Evolutionary conservation across 225 moss, liverwort and hornwort species (phyloP).

Genomic region (Pleurozium schreberi): DNA sequence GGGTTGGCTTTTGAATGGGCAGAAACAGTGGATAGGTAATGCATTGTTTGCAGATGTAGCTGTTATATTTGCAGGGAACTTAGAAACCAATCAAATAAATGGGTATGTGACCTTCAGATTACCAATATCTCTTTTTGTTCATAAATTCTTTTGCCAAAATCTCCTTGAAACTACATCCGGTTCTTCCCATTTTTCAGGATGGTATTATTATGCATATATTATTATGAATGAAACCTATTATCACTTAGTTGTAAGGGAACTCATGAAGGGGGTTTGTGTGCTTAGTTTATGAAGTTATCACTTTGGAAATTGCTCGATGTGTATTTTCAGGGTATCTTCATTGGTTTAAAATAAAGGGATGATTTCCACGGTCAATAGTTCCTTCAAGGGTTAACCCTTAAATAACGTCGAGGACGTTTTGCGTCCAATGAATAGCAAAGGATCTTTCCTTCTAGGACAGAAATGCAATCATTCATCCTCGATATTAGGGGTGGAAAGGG

Average conservation of each 20-base stretch:
- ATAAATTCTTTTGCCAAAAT: neutral
- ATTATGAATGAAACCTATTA: neutral
- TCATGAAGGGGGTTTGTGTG: neutral
- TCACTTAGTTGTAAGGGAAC: neutral
- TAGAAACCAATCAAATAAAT: slow-evolving; percentile 77
- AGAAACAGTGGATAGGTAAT: slow-evolving; percentile 96
- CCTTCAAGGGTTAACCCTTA: too few species aligned
- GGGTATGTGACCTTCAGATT: slow-evolving; percentile 34
- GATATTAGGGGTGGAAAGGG: too few species aligned
- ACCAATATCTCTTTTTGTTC: neutral
- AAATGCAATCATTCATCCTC: too few species aligned
- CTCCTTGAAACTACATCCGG: neutral
- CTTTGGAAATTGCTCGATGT: neutral
- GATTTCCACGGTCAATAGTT: too few species aligned
- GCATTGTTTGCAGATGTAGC: slow-evolving; percentile 86
- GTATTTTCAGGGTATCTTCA: neutral
- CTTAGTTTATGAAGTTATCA: neutral
- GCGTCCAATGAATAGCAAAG: too few species aligned
- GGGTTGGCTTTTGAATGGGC: slow-evolving; percentile 85
- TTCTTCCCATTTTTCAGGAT: neutral
- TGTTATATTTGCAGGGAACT: slow-evolving; percentile 76
- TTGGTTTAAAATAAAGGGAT: too few species aligned
- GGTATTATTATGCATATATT: neutral
- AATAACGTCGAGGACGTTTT: too few species aligned
- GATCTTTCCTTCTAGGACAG: too few species aligned